These are phyloP conservation scores for Prunus yedoensis DNA, from an alignment of 331 rosid genomes.

Conservation along the genomic window DNA sequence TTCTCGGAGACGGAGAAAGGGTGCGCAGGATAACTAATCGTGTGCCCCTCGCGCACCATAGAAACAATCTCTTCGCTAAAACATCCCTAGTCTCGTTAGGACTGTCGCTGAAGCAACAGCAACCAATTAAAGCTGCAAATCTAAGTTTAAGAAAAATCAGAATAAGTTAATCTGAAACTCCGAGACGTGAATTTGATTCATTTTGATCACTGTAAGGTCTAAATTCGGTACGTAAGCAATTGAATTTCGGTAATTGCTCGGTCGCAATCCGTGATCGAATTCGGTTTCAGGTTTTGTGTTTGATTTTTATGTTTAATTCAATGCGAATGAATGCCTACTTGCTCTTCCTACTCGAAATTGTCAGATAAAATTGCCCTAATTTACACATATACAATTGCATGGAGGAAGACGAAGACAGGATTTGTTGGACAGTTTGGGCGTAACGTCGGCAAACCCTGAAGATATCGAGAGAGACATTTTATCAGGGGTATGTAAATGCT, in stretches of 20 bases:
- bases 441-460: conserved; percentile 80
- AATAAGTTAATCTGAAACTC: not conserved
- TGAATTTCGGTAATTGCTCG: not conserved
- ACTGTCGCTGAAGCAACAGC: not conserved
- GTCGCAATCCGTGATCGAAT: not conserved
- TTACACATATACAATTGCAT: conserved; percentile 21
- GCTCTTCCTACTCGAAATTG: not conserved
- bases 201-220: too few relatives aligned
- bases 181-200: not conserved
- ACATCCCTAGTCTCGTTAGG: not conserved
- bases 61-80: not conserved
- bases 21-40: conserved; percentile 24
- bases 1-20: not conserved
- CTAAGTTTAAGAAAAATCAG: not conserved
- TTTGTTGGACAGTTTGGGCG: conserved; percentile 68
- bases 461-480: conserved; percentile 78
- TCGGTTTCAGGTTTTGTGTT: not conserved
- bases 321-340: not conserved
- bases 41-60: conserved; percentile 3
- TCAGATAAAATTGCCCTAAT: not conserved
- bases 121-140: not conserved
- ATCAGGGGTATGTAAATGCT: conserved; percentile 44
- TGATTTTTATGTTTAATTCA: not conserved
- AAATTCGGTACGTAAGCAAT: not conserved
- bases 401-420: conserved; percentile 87